Evolutionary conservation across 1,284 basidiomycete species (phyloP).

Genomic region (Hemileia vastatrix): DNA sequence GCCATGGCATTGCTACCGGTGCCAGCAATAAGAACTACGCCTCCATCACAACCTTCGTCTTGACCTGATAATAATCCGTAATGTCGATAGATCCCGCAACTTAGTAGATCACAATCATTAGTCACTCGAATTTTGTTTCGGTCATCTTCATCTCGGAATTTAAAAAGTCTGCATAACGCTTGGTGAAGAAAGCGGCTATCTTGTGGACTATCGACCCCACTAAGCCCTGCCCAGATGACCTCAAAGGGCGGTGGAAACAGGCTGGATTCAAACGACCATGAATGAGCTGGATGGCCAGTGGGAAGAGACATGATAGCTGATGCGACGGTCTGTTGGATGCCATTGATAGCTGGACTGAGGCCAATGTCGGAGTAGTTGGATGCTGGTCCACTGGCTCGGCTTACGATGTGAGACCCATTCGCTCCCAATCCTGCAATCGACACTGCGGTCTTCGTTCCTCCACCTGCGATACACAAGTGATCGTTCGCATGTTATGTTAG

Average conservation of each 20-base stretch:
- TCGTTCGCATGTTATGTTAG: too few relatives aligned
- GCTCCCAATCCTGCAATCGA: conserved; percentile 3
- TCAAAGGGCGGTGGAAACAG: conserved; percentile 11
- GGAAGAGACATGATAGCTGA: not conserved
- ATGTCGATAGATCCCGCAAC: conserved; percentile 3
- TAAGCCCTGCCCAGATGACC: conserved; percentile 17
- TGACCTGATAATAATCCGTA: not conserved
- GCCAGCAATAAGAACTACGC: conserved; percentile 19
- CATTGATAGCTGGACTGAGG: not conserved
- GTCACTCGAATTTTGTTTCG: not conserved
- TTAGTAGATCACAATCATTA: conserved; percentile 16
- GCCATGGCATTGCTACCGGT: conserved; percentile 17
- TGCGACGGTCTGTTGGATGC: conserved; percentile 3
- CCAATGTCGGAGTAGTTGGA: conserved; percentile 16
- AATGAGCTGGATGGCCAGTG: not conserved
- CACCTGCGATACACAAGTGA: too few relatives aligned
- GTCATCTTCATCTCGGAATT: not conserved
- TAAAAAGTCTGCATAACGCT: conserved; percentile 1
- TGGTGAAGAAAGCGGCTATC: not conserved
- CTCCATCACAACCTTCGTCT: not conserved
- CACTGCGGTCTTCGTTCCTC: conserved; percentile 18
- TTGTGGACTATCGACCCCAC: conserved; percentile 11
- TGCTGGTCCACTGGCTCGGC: not conserved
- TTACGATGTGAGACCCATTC: not conserved
- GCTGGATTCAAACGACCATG: not conserved